Evolutionary conservation across 306 rosid species (phyloP), one percentile per base, ranked within the genome.

Genomic region (Lathyrus sativus): DNA sequence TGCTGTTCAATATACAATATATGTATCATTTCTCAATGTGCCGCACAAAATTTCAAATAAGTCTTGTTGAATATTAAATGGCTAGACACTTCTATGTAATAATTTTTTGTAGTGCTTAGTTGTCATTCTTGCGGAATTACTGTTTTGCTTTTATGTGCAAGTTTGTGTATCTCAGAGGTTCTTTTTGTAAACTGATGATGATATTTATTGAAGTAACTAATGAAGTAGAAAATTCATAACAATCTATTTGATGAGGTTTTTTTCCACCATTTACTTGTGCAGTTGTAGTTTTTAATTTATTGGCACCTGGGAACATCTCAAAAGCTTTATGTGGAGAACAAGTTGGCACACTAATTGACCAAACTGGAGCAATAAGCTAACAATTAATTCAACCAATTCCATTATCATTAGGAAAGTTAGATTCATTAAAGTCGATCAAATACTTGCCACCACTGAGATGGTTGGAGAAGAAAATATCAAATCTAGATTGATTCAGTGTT

Each of bases 291-390:
- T 86, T 84, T 46, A 84, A 86, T 81, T 53, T 86, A 46, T 76
- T 81, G 77, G 87, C 85, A 71, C 86, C 88, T n/a, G 88, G 88
- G 72, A 84, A 84, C 77, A 79, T 86, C 62, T 86, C 91, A 65
- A 86, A 78, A 78, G 91, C 91, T 8, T 70, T 86, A 66, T 86
- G 91, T 51, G 91, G 91, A 72, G 88, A 84, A 39, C 88, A 86
- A 72, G 86, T 86, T 19, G 88, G 88, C 56, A 86, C 86, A 39
- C 79, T 86, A 73, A 84, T 86, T 62, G 85, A 86, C 74, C 87
- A 81, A 75, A 62, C 80, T 9, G 91, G 91, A 77, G 81, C 82
- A 70, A 69, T 84, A 62, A 72, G 82, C 62, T 84, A 76, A 82
- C 72, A 70, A 19, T 55, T 80, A 43, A 62, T 62, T 73, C 65